A percentile compares a stretch with the other conserved stretches of the same genome.
phyloP scores from a whole-genome alignment of 768 basidiomycete genomes.

The Obba rivulosa region DNA sequence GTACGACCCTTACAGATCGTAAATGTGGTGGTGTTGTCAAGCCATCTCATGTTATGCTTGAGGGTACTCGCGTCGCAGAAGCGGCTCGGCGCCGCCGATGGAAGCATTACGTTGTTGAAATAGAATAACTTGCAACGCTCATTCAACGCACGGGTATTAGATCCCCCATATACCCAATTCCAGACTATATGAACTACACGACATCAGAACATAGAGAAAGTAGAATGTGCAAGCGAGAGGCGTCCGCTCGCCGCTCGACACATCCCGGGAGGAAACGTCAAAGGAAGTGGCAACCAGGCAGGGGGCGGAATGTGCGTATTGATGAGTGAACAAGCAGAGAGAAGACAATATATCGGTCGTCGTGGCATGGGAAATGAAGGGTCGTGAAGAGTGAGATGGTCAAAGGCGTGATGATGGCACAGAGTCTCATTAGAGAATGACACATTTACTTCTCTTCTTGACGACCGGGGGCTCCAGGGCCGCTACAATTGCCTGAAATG shows the following conservation, averaged over 20 bases:
- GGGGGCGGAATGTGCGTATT: constrained; percentile 5
- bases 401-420: constrained; percentile 1
- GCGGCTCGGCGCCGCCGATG: too few relatives aligned
- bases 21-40: too few relatives aligned
- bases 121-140: background rate
- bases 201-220: constrained; percentile 20
- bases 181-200: constrained; percentile 30
- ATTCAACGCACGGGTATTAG: constrained; percentile 30
- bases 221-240: constrained; percentile 5
- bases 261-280: background rate
- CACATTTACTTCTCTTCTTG: constrained; percentile 74
- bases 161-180: constrained; percentile 30
- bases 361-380: constrained; percentile 21
- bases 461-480: constrained; percentile 95
- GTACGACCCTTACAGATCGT: too few relatives aligned
- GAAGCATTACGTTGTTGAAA: too few relatives aligned
- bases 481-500: constrained; percentile 87
- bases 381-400: constrained; percentile 10
- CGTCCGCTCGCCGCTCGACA: background rate
- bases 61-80: too few relatives aligned
- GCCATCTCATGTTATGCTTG: too few relatives aligned
- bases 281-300: constrained; percentile 3
- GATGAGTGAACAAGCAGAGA: constrained; percentile 3
- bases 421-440: constrained; percentile 61
- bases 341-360: constrained; percentile 19